Base-by-base conservation (phyloP, 2,329 filamentous ascomycete genomes). In the Cordyceps cateniannulata region DNA sequence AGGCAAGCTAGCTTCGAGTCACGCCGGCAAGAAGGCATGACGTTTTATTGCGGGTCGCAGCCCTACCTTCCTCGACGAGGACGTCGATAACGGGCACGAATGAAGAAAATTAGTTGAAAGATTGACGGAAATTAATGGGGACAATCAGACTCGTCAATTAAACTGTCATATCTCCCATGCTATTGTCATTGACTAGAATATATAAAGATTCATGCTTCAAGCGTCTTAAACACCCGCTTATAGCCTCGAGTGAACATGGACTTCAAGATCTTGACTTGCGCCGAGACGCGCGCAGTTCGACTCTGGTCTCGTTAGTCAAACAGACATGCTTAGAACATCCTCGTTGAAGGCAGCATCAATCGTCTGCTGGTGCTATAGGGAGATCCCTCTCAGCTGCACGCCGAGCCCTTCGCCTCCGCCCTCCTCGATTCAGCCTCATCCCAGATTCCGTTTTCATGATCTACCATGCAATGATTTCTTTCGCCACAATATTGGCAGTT, bases 31-130 rank as follows among this genome's bases (percentile, higher is more conserved):
- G 27, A 14, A n/a, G 25, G 20, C 49, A 53, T 60, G 49, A 60
- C 57, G 57, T 44, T 59, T 38, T 49, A 47, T 12, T 45, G 58
- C 50, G 58, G 58, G 58, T 60, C 58, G n/a, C 25, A 60, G 35
- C 35, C 24, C 25, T 22, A 18, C 18, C 24, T n/a, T 2, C n/a
- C 18, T 50, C 9, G 48, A 29, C 25, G 32, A 29, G 24, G n/a
- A 18, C 2, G 3, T 49, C 16, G n/a, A 18, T 8, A 49, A 29
- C 47, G 9, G 18, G 7, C 16, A 27, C 7, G 14, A 42, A 42
- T 42, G 12, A n/a, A n/a, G n/a, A 16, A 42, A 20, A 42, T n/a
- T 20, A 42, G 12, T 20, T 20, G 1, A 5, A n/a, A 4, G n/a
- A 20, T 6, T 18, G 4, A 14, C 40, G n/a, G n/a, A 42, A 18